Base-by-base conservation (phyloP, 805 yeast genomes). In the Torulaspora franciscae region DNA sequence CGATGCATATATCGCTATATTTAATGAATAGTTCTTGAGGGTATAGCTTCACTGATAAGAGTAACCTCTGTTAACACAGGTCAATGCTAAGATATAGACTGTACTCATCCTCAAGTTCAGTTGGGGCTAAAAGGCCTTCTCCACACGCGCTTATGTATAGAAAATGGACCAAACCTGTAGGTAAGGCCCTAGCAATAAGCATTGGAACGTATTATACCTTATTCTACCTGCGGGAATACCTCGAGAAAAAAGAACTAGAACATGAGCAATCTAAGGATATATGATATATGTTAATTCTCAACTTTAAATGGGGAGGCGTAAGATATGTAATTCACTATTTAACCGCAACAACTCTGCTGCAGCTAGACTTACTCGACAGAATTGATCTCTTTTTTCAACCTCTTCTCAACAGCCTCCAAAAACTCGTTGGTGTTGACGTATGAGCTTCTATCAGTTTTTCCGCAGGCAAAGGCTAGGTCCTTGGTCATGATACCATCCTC, bases 401-500 rank as follows among this genome's bases (percentile, higher is more conserved):
- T 76, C 42, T 71, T 72, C 52, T 83, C 82, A 56, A 85, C 93
- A 32, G 89, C 88, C 51, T 82, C 85, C 53, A 85, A 71, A 65
- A 85, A 85, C 61, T 83, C 90, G 48, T 79, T 76, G 42, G 91
- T 85, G 49, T 84, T 79, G 40, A 82, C 91, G 55, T 79, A 83
- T 33, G 81, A 69, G 7, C 72, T 67, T 66, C 85, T 75, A 38
- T 75, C 76, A 47, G 80, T 73, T 52, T 74, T 75, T 50, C 85
- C 85, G 57, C 76, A 73, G 40, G 88, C 82, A 50, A 84, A 70
- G 10, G 93, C 91, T 62, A 85, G 74, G 63, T 85, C 93, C 64
- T 85, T 85, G 46, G 93, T 85, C 90, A 84, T 83, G 55, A 82
- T 77, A 48, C 84, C 83, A 59, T 83, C 90, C 50, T 71, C 70